A percentile compares a stretch with the other conserved stretches of the same genome.
phyloP scores from a whole-genome alignment of 192 early-diverging fungal species.

The Chytriomyces hyalinus region DNA sequence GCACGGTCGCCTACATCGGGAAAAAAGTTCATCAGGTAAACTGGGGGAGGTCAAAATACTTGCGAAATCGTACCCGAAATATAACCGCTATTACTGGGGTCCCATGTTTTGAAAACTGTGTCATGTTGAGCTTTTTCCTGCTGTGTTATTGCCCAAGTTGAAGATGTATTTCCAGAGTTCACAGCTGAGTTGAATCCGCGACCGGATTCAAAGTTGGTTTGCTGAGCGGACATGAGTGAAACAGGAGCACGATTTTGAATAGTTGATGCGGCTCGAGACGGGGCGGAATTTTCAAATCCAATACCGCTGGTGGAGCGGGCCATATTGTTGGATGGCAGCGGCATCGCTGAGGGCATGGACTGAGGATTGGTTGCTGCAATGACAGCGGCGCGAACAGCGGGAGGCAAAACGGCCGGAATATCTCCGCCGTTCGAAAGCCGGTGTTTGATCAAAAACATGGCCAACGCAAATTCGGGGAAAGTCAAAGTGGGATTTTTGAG shows the following conservation, averaged over 20 bases:
- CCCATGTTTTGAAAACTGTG: conserved; percentile 78
- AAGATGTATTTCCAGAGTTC: conserved; percentile 14
- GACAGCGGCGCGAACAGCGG: conserved; percentile 48
- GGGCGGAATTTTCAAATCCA: not conserved
- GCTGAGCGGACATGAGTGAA: not conserved
- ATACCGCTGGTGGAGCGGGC: conserved; percentile 3
- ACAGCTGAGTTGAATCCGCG: conserved; percentile 1
- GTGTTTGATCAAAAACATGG: conserved; percentile 55
- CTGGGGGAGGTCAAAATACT: not conserved
- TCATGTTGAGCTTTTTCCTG: conserved; percentile 58
- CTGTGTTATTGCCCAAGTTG: conserved; percentile 51
- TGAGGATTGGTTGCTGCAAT: conserved; percentile 20
- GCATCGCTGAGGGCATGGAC: not conserved
- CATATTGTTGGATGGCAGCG: not conserved
- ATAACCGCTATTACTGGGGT: conserved; percentile 67
- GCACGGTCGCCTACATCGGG: conserved; percentile 59
- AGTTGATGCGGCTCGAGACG: not conserved
- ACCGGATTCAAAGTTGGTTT: not conserved
- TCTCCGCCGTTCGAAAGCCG: conserved; percentile 38
- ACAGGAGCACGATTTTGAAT: conserved; percentile 14
- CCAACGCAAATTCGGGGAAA: conserved; percentile 57
- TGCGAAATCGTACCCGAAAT: conserved; percentile 55
- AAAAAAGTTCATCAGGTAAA: conserved; percentile 2
- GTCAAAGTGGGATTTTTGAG: conserved; percentile 39
- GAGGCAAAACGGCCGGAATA: conserved; percentile 49